Base-by-base conservation (phyloP, 495 filamentous ascomycete species). In the Cryomyces antarcticus region DNA sequence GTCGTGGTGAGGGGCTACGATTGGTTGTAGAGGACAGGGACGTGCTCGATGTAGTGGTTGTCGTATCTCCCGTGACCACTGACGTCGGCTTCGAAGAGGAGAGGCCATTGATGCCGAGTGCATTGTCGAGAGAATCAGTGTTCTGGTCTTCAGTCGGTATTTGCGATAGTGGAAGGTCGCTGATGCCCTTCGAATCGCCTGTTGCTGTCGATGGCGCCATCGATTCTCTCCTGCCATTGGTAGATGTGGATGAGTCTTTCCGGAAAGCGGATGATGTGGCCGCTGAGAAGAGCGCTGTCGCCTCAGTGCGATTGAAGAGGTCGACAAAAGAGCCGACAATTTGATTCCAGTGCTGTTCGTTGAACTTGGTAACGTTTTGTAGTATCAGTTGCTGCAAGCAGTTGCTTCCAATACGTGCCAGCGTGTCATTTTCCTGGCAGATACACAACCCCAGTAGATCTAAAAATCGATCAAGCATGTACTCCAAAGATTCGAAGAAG, bases 381-480 rank as follows among this genome's bases (percentile, higher is more conserved):
- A 96, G 58, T 46, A 99, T 96, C 31, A 99, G 62, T 52, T 94
- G 87, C 56, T 99, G 89, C 38, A 99, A 61, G 52, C 89, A 99
- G 53, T 95, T 96, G 62, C 87, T 95, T 41, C 89, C 89, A 52
- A 99, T 99, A 36, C 92, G 72, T 5, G 89, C 89, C 42, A 99
- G 93, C 0, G 92, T 99, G 56, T 99, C 89, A 53, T 96, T 99
- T 56, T 99, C 89, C 56, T 99, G 89, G 57, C 88, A 96, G 41
- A 99, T 99, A 55, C 89, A 99, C 12, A 96, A 70, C 4, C 83
- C 84, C 0, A 99, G 63, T 7, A 99, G 73, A 52, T 96, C 87
- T 33, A 99, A 65, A 54, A 96, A 94, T 28, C 88, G 68, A 53
- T 93, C 84, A 13, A 99, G 70, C 92, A 99, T 96, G 56, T 93